Conservation (phyloP, 148 eudicot species). For the Agrostemma githago region DNA sequence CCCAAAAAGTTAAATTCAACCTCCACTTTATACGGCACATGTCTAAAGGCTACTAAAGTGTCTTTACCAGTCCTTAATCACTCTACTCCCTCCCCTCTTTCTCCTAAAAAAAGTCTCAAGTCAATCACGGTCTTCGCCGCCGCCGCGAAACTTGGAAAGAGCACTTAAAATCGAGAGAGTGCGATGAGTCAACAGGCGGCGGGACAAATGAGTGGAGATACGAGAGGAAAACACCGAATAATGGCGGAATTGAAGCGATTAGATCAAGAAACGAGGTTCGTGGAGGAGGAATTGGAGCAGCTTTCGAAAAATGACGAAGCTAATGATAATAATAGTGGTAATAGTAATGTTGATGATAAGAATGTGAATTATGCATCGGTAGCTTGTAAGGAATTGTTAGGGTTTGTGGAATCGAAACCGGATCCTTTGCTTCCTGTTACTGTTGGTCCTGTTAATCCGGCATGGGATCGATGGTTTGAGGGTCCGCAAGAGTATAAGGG, state of each 20-base stretch:
- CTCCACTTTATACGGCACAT: background rate
- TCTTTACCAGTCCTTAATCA: no score
- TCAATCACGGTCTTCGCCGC: background rate
- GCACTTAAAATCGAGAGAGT: background rate
- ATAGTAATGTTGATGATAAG: background rate
- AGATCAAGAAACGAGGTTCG: conserved; percentile 67
- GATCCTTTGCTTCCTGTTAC: conserved; percentile 86
- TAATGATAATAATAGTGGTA: conserved; percentile 25
- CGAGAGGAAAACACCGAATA: conserved; percentile 74
- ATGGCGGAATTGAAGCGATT: conserved; percentile 77
- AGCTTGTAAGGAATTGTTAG: conserved; percentile 57
- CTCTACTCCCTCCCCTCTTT: background rate
- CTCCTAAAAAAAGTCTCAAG: background rate
- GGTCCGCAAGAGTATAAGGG: conserved; percentile 59
- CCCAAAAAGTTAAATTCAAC: no score
- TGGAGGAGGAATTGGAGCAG: conserved; percentile 83
- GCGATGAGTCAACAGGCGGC: conserved; percentile 31
- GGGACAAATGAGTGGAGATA: conserved; percentile 37
- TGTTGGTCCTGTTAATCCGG: conserved; percentile 54
- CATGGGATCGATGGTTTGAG: conserved; percentile 92
- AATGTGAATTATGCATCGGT: conserved; percentile 25
- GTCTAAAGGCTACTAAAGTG: no score
- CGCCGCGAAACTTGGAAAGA: background rate
- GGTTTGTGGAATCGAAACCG: conserved; percentile 53
- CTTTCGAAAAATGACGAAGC: conserved; percentile 62